These are phyloP conservation scores for Testicularia cyperi DNA, from an alignment of 1,284 basidiomycete genomes.

Conservation along the genomic window DNA sequence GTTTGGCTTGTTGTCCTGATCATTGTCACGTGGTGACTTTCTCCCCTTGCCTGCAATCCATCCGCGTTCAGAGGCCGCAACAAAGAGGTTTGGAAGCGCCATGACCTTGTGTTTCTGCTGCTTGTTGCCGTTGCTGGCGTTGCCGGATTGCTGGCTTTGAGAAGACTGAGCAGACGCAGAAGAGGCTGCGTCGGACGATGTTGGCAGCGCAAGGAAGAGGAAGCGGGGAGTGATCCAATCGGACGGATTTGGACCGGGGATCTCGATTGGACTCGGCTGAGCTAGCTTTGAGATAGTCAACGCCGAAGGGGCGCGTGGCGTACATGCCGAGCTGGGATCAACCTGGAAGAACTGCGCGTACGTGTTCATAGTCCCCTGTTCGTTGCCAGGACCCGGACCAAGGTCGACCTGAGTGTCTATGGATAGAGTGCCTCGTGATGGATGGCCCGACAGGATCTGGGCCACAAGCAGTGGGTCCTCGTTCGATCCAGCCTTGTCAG, in stretches of 20 bases:
- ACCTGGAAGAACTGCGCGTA: conserved; percentile 38
- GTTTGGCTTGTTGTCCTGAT: neutral
- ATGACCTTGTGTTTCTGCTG: conserved; percentile 36
- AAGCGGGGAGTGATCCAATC: conserved; percentile 40
- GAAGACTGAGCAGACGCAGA: neutral
- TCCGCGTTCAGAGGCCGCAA: conserved; percentile 39
- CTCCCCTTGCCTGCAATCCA: conserved; percentile 40
- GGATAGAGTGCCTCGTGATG: conserved; percentile 73
- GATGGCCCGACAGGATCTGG: conserved; percentile 74
- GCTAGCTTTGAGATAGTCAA: too few species aligned
- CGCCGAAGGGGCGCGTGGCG: too few species aligned
- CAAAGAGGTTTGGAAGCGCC: conserved; percentile 43
- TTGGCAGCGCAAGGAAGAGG: conserved; percentile 35
- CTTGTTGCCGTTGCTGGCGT: too few species aligned
- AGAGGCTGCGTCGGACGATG: neutral
- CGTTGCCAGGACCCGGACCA: conserved; percentile 66
- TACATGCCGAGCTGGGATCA: conserved; percentile 16
- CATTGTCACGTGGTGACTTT: conserved; percentile 2
- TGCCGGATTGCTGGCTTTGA: neutral
- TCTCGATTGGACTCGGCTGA: conserved; percentile 30
- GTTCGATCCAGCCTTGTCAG: neutral
- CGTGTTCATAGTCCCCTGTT: conserved; percentile 52
- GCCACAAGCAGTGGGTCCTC: conserved; percentile 13
- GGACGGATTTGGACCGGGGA: conserved; percentile 38
- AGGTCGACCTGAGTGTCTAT: conserved; percentile 70